These are phyloP conservation scores for Tetragonia tetragonoides DNA, from an alignment of 148 eudicot species.

Conservation along the genomic window DNA sequence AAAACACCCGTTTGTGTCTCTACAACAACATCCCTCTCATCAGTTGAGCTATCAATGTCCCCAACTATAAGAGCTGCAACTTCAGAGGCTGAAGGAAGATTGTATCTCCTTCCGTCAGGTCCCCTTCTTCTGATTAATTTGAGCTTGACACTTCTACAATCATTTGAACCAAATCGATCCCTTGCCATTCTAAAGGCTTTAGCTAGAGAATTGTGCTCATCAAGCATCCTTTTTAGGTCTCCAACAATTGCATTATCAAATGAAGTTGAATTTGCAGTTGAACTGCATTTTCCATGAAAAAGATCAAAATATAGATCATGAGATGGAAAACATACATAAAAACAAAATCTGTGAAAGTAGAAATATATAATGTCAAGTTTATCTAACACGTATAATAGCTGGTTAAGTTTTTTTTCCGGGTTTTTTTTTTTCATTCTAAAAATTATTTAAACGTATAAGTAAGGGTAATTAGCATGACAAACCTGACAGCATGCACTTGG, in stretches of 20 bases:
- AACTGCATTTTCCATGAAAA: no score
- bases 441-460: no score
- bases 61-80: slow-evolving; percentile 4
- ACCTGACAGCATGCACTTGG: no score
- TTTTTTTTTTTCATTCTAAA: no score
- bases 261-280: no score
- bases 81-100: not conserved
- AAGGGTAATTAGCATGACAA: no score
- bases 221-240: not conserved
- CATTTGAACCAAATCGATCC: not conserved
- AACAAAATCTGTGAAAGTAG: no score
- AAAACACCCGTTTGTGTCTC: not conserved
- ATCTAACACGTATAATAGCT: no score
- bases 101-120: not conserved
- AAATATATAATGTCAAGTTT: no score
- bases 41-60: not conserved
- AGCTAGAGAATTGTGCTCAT: not conserved
- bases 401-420: no score
- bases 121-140: not conserved
- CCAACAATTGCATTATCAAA: not conserved
- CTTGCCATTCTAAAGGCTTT: not conserved
- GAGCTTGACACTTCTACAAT: not conserved
- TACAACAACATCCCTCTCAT: not conserved
- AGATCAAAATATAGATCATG: no score
- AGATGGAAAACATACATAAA: no score